Conservation (phyloP, 129 eudicot genomes). For the Ambrosia artemisiifolia region DNA sequence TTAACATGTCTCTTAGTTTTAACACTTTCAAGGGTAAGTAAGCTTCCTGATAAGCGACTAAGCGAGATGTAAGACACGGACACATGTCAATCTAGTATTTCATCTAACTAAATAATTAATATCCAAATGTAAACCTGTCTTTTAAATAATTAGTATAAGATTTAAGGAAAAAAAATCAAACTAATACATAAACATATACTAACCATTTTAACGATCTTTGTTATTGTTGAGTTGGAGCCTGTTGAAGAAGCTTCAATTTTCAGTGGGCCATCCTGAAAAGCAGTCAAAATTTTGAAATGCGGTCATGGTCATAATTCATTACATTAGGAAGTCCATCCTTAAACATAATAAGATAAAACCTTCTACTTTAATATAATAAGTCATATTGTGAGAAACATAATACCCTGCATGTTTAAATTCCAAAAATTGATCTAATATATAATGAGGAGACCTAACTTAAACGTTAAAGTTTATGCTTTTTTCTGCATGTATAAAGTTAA, state of each 20-base stretch:
- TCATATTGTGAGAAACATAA: background rate
- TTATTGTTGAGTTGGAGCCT: constrained; percentile 86
- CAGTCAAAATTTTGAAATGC: background rate
- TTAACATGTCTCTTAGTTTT: background rate
- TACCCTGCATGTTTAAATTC: background rate
- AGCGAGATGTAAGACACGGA: background rate
- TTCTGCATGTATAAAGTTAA: background rate
- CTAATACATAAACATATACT: constrained; percentile 9
- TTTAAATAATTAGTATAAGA: too few relatives aligned
- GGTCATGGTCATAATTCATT: constrained; percentile 3
- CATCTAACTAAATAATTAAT: background rate
- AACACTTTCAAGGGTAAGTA: background rate
- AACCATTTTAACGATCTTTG: constrained; percentile 87
- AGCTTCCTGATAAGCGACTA: background rate
- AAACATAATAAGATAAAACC: background rate
- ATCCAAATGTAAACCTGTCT: too few relatives aligned
- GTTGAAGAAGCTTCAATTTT: constrained; percentile 87
- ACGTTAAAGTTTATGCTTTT: background rate
- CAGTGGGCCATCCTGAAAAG: constrained; percentile 87
- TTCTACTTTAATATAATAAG: background rate
- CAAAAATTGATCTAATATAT: background rate
- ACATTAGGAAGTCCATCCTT: background rate
- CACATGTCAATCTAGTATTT: background rate
- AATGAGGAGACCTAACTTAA: background rate
- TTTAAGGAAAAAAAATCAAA: too few relatives aligned